Percentiles rank a stretch among this genome's conserved stretches.
Evolutionary conservation across 345 rosid species (phyloP).

Genomic region (Salix suchowensis): DNA sequence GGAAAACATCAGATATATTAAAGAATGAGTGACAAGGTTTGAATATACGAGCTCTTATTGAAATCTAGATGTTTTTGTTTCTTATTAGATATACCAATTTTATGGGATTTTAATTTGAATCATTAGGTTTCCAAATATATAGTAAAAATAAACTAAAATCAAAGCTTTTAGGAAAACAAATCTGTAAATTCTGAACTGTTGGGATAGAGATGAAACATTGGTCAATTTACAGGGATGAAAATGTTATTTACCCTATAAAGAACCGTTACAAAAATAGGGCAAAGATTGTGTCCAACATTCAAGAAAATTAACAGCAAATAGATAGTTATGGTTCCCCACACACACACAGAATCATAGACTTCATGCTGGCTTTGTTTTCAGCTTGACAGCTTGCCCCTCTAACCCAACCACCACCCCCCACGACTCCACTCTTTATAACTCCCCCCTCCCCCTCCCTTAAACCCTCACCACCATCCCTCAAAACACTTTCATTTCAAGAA

Average conservation of each 20-base stretch:
- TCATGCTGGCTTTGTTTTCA: background rate
- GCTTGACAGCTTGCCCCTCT: background rate
- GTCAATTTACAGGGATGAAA: background rate
- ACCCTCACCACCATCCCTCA: background rate
- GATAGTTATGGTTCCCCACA: background rate
- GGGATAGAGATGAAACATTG: background rate
- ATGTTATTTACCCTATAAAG: background rate
- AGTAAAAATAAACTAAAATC: background rate
- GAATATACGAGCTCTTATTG: too few species aligned
- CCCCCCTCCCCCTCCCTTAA: background rate
- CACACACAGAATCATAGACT: background rate
- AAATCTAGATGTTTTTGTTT: too few species aligned
- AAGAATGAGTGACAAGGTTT: too few species aligned
- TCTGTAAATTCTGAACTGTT: background rate
- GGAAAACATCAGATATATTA: too few species aligned
- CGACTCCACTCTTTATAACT: conserved; percentile 1
- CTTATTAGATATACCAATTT: too few species aligned
- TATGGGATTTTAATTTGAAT: too few species aligned
- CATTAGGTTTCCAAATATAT: too few species aligned
- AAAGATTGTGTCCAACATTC: background rate
- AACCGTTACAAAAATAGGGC: background rate
- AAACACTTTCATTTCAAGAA: background rate
- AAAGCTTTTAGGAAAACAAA: background rate
- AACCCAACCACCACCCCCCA: background rate
- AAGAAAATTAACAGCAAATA: background rate